These are phyloP conservation scores for Tetrapyrgos nigripes DNA, from an alignment of 1,284 basidiomycete species.

Conservation along the genomic window DNA sequence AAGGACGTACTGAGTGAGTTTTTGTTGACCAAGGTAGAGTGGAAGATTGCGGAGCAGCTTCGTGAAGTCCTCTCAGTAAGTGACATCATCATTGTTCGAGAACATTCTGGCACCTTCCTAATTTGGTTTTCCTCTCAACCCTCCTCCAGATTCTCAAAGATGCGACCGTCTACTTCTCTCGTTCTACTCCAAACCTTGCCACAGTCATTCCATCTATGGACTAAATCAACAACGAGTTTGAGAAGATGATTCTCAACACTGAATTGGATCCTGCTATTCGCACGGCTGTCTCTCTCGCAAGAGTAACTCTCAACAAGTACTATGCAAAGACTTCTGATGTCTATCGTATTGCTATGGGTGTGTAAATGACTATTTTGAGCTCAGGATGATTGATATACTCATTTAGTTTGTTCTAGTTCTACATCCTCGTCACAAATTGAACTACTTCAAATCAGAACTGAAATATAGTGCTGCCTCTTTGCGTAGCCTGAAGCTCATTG, in stretches of 20 bases:
- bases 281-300: no score
- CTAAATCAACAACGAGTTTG: no score
- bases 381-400: constrained; percentile 16
- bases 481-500: no score
- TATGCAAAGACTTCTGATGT: constrained; percentile 31
- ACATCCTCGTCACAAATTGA: no score
- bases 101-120: not conserved
- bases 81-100: not conserved
- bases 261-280: no score
- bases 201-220: no score
- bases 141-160: constrained; percentile 27
- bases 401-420: constrained; percentile 20
- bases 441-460: no score
- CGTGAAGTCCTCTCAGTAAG: constrained; percentile 20
- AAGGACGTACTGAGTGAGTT: constrained; percentile 15
- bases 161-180: constrained; percentile 29
- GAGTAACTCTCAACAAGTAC: constrained; percentile 32
- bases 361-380: no score
- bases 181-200: constrained; percentile 21
- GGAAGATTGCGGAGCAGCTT: no score
- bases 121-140: no score
- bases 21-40: constrained; percentile 21
- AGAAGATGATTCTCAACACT: no score
- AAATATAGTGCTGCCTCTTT: no score
- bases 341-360: constrained; percentile 28